phyloP scores from a whole-genome alignment of 345 rosid genomes.

The Eucalyptus dawsonii region DNA sequence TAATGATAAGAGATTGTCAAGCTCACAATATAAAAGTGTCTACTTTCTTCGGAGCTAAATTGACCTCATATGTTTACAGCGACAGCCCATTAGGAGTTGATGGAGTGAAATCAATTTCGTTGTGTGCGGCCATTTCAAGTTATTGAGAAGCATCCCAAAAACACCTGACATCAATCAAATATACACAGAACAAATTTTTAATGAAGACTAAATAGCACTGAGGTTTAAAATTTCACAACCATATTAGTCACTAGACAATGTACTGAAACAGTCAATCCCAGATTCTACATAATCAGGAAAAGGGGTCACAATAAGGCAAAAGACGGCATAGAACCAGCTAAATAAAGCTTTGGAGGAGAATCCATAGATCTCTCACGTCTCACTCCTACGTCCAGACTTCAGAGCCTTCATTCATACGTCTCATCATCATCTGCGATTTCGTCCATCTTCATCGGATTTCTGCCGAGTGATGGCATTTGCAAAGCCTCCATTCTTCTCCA shows the following conservation, averaged over 20 bases:
- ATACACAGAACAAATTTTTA: not conserved
- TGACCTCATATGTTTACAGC: not conserved
- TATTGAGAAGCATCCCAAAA: not conserved
- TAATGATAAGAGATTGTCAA: no score
- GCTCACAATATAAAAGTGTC: not conserved
- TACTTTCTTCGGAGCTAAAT: not conserved
- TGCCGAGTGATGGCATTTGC: conserved; percentile 56
- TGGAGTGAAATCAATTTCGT: not conserved
- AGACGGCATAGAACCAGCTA: not conserved
- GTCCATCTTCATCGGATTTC: conserved; percentile 70
- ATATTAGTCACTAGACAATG: not conserved
- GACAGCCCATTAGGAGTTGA: not conserved
- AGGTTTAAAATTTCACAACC: not conserved
- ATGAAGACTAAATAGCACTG: not conserved
- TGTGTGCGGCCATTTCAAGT: not conserved
- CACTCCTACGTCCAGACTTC: conserved; percentile 32
- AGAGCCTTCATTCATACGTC: conserved; percentile 14
- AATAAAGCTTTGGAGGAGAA: not conserved
- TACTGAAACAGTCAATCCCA: not conserved
- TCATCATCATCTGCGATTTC: conserved; percentile 65
- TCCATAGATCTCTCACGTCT: not conserved
- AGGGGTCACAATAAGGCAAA: not conserved
- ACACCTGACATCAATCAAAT: not conserved
- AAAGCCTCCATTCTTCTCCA: conserved; percentile 73
- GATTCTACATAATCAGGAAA: not conserved